These are phyloP conservation scores for Lipomyces anomalus DNA, from an alignment of 805 yeast species.

Conservation along the genomic window DNA sequence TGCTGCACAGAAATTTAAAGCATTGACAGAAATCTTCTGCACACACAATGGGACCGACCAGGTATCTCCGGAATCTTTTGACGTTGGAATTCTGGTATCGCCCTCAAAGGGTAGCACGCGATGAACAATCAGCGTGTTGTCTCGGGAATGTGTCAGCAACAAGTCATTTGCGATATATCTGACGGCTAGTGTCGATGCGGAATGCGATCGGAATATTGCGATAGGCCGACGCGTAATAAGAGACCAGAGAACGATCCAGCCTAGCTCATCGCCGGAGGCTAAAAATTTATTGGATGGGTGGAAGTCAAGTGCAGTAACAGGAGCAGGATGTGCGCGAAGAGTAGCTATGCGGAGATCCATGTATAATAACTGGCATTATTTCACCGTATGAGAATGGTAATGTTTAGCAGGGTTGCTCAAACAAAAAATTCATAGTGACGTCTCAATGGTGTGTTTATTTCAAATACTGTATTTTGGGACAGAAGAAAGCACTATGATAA, in stretches of 20 bases:
- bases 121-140: conserved; percentile 1
- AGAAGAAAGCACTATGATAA: too few relatives aligned
- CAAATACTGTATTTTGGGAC: too few relatives aligned
- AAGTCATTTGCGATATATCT: conserved; percentile 34
- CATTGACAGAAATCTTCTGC: conserved; percentile 60
- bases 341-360: not conserved
- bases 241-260: conserved; percentile 64
- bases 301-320: not conserved
- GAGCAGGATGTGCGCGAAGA: not conserved
- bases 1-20: conserved; percentile 68
- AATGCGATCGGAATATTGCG: conserved; percentile 57
- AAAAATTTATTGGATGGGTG: not conserved
- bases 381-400: too few relatives aligned
- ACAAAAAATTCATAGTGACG: too few relatives aligned
- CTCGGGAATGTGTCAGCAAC: conserved; percentile 34
- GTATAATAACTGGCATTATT: too few relatives aligned
- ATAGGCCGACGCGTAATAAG: conserved; percentile 50
- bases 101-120: not conserved
- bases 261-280: conserved; percentile 45
- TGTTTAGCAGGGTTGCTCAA: too few relatives aligned
- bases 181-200: conserved; percentile 45
- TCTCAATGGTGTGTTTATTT: too few relatives aligned
- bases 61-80: not conserved
- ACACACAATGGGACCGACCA: conserved; percentile 28
- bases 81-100: conserved; percentile 1